Base-by-base conservation (phyloP, 257 asterid species). In the Solanum peruvianum region DNA sequence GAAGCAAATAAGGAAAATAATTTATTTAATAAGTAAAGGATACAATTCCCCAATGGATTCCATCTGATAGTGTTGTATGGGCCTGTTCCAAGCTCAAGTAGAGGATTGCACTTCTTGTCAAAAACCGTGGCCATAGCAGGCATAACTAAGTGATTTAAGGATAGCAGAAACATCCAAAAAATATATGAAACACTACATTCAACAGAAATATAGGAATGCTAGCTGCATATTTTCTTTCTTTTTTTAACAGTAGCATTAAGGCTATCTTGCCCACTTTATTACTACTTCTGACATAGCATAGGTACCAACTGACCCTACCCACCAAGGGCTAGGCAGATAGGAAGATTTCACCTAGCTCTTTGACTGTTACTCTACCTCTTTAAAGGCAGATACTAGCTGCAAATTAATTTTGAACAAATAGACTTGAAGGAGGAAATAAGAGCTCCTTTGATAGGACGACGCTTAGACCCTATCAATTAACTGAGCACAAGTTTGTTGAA, bases 31-130 rank as follows among this genome's bases (percentile, higher is more conserved):
- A 71, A 75, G 49, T 41, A 5, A 94, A 97, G 99, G 99, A 97
- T 97, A 97, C 99, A 95, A 84, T 90, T 96, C 72, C 99, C 99
- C 91, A 92, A 93, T 29, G 99, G 99, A 91, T 97, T 97, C 99
- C 99, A 97, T 92, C 99, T 91, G 83, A 97, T 91, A 47, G 98
- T 96, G 89, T 97, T 97, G 89, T 94, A 97, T 44, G 99, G 99
- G 45, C 99, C 99, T 3, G 91, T 89, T 81, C 99, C 99, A 91
- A 97, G 99, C 94, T 97, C 99, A 85, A 97, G 92, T 85, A 97
- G 88, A 80, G 98, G 98, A 60, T 93, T 95, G 97, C 99, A 95
- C 92, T 96, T 97, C 87, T 89, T 94, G 92, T 97, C 98, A 88
- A 97, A 97, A 85, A 97, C 90, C 37, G 99, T 97, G 21, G 96